A percentile compares a stretch with the other conserved stretches of the same genome.
Conservation (phyloP, 148 eudicot species). For the Cornus suecica region DNA sequence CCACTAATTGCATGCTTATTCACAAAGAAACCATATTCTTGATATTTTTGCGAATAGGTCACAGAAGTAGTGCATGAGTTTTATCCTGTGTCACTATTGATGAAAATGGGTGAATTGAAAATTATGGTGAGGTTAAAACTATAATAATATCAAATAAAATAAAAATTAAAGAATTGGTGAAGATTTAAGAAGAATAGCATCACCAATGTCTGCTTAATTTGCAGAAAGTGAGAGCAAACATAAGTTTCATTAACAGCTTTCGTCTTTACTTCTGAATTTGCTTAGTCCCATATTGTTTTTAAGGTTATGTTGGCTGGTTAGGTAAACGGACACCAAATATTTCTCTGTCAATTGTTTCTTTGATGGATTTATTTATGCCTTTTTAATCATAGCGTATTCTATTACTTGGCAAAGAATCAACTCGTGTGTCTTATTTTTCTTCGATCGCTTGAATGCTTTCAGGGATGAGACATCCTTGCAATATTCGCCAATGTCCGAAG, state of each 20-base stretch:
- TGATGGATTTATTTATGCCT: neutral
- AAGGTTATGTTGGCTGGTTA: neutral
- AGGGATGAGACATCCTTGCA: conserved; percentile 74
- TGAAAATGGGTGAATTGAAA: neutral
- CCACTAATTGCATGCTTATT: too few relatives aligned
- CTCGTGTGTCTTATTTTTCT: neutral
- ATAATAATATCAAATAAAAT: too few relatives aligned
- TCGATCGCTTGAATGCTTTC: conserved; percentile 17
- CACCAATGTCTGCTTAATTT: neutral
- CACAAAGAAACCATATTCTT: neutral
- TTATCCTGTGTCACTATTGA: neutral
- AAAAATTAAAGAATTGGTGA: neutral
- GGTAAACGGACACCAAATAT: neutral
- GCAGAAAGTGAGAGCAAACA: neutral
- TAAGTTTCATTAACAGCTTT: neutral
- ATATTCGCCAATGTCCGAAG: conserved; percentile 94
- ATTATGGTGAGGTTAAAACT: too few relatives aligned
- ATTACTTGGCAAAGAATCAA: neutral
- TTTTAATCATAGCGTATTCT: neutral
- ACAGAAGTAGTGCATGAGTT: neutral
- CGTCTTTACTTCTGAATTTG: neutral
- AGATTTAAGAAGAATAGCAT: neutral
- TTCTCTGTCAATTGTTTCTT: neutral
- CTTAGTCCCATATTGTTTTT: neutral
- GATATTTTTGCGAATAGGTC: neutral